Evolutionary conservation across 495 filamentous ascomycete genomes (phyloP), one percentile per base, ranked within the genome.

Genomic region (Hamigera avellanea): DNA sequence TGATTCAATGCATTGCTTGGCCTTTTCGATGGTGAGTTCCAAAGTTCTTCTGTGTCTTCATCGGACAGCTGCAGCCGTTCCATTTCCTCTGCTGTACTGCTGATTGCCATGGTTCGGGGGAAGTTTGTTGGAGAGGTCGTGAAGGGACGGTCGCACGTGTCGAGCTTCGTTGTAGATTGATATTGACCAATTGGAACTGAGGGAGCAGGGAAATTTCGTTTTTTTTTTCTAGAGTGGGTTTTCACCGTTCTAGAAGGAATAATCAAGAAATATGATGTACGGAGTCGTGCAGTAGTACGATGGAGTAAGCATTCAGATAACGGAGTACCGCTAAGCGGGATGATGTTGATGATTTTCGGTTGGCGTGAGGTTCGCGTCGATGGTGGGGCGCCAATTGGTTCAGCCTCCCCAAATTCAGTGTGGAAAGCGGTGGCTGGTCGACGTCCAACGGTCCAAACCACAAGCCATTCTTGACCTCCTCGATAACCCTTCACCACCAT

Each of bases 21-120:
- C 28, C 52, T 49, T 46, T 69, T 69, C 10, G 78, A 76, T 2
- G 83, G 84, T 3, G 81, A 85, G 31, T 81, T 70, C 62, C 81
- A 83, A 35, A 86, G 73, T 37, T 80, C 70, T 44, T 86, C 81
- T 4, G 72, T 67, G 36, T 83, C 74, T 26, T 67, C 68, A 35
- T 83, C 78, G n/a, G 67, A 72, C 30, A 78, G 56, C 37, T 76
- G 66, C 9, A 72, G 60, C 16, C 54, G 50, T 7, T 72, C 61
- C 53, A 70, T 59, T 43, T 70, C 56, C 37, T 61, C 59, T 15
- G 61, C 30, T 16, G 30, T 18, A 7, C 30, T 32, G 30, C 13
- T 8, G 15, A 32, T 14, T 15, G 30, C 15, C 15, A 32, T 32
- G 30, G 30, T n/a, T 30, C 12, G 27, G 5, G 25, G 27, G 5